phyloP scores from a whole-genome alignment of 176 grass and related monocot species.

The Carex myosuroides region DNA sequence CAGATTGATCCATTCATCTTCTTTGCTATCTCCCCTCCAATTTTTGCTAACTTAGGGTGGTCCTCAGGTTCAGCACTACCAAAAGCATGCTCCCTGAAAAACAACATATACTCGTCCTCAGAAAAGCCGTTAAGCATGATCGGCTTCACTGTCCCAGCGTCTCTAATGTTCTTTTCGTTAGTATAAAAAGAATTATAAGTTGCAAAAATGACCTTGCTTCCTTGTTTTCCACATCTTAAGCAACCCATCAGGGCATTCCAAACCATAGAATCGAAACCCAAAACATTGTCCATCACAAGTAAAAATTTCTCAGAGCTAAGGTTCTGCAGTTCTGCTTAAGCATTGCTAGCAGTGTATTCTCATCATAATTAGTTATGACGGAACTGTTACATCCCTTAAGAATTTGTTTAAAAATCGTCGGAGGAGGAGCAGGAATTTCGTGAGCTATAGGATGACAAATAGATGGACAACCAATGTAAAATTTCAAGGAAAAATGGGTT shows the following conservation, averaged over 20 bases:
- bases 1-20: not conserved
- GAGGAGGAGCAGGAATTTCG: too few species aligned
- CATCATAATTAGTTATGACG: not conserved
- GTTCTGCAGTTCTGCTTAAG: not conserved
- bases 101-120: conserved; percentile 17
- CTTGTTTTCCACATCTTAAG: not conserved
- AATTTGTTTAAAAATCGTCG: not conserved
- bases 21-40: not conserved
- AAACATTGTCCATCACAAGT: not conserved
- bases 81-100: conserved; percentile 28
- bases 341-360: not conserved
- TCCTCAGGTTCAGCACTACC: conserved; percentile 21
- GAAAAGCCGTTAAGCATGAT: not conserved
- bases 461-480: not conserved
- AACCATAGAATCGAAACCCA: not conserved
- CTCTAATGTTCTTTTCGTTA: not conserved
- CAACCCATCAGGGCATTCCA: conserved; percentile 12
- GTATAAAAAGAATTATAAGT: not conserved
- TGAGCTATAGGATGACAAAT: too few species aligned
- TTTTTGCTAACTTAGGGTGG: not conserved
- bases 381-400: not conserved
- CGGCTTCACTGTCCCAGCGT: not conserved
- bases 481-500: conserved; percentile 3
- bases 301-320: not conserved
- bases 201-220: conserved; percentile 18